Conservation (phyloP, 805 yeast genomes). For the Monosporozyma unispora region DNA sequence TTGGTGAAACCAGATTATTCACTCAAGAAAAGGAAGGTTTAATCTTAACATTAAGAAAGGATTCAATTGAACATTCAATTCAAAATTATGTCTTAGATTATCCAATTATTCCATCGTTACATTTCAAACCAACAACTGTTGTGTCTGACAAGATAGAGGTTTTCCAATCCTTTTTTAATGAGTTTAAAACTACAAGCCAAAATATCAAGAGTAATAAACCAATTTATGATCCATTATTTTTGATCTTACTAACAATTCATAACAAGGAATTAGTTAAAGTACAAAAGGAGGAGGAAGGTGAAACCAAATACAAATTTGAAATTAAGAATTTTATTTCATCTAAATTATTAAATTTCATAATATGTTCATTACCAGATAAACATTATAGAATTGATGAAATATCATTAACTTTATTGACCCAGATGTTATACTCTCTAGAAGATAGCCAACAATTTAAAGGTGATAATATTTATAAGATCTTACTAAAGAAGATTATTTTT, state of each 20-base stretch:
- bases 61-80: constrained; percentile 41
- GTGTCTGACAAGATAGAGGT: constrained; percentile 19
- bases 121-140: neutral
- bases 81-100: constrained; percentile 27
- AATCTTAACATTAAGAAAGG: constrained; percentile 44
- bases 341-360: constrained; percentile 39
- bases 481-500: constrained; percentile 36
- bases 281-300: constrained; percentile 25
- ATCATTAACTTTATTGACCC: constrained; percentile 36
- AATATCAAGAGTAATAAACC: constrained; percentile 8
- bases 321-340: constrained; percentile 51
- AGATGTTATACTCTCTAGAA: constrained; percentile 37
- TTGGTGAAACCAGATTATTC: constrained; percentile 41
- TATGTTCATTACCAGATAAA: constrained; percentile 36
- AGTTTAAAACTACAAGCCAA: constrained; percentile 6
- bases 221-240: constrained; percentile 62
- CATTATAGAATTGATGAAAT: constrained; percentile 27
- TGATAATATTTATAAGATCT: constrained; percentile 43
- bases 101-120: constrained; percentile 23
- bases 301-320: constrained; percentile 33
- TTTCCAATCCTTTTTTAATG: constrained; percentile 26
- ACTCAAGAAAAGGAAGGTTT: constrained; percentile 39
- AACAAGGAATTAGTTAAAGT: constrained; percentile 52
- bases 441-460: constrained; percentile 45
- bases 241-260: constrained; percentile 51